Base-by-base conservation (phyloP, 2,329 filamentous ascomycete species). In the Hypoxylon sp. region DNA sequence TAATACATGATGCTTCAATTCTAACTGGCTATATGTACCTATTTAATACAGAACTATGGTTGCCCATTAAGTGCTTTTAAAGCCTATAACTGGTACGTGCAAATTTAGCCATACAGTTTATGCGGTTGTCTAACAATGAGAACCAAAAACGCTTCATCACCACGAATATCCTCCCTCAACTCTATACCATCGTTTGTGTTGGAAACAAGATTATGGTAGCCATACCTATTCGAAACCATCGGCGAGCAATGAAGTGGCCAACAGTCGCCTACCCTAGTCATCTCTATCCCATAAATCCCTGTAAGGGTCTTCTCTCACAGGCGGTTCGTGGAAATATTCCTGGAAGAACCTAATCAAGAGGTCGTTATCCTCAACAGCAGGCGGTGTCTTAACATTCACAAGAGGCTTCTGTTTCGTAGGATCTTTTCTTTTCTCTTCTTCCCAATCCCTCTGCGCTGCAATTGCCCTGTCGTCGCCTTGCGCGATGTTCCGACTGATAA, bases 311-410 rank as follows among this genome's bases (percentile, higher is more conserved):
- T 58, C 14, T 25, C 60, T 53, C n/a, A 16, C 8, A 2, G 56
- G 52, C 3, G 60, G 63, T 0, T 69, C 60, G 3, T 30, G 34
- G 23, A 69, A 29, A 50, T 69, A 69, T n/a, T 69, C 63, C 25
- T 11, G 56, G 25, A 54, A 61, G 59, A 66, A 69, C 23, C 60
- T 69, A 6, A 8, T 14, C 14, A 66, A 6, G 16, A 69, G 27
- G 0, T 61, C 60, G 9, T 69, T 50, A 14, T 61, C 53, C 29
- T 69, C 66, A 2, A 61, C 43, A 1, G 12, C 21, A 7, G 66
- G 66, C 0, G 66, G 56, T n/a, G n/a, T 52, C 9, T n/a, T 47
- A 4, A 69, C 30, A 45, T 66, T 48, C 2, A 63, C 45, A 1
- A 47, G 55, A 9, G 51, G 54, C 25, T 43, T 52, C 57, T 51